phyloP scores from a whole-genome alignment of 176 grass and related monocot species.

The Avena eriantha region DNA sequence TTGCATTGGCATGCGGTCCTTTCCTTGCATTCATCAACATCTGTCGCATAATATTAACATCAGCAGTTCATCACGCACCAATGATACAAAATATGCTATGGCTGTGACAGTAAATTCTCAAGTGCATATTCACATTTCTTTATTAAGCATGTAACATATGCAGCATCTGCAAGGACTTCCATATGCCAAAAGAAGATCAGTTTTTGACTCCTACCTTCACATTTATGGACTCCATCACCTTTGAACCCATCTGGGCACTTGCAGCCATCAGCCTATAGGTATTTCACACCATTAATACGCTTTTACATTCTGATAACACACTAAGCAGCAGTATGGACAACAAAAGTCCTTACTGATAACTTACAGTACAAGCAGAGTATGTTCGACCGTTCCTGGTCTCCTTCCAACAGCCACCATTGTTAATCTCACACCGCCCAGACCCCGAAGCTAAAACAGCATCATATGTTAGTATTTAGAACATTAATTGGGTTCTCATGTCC shows the following conservation, averaged over 20 bases:
- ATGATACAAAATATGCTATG: background rate
- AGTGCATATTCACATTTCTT: constrained; percentile 11
- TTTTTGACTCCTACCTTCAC: constrained; percentile 67
- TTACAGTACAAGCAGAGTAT: constrained; percentile 85
- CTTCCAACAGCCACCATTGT: constrained; percentile 97
- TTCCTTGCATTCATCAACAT: constrained; percentile 97
- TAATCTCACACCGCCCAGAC: constrained; percentile 83
- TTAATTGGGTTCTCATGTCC: background rate
- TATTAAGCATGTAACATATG: background rate
- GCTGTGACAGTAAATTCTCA: background rate
- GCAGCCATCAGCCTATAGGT: constrained; percentile 79
- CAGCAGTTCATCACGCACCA: constrained; percentile 28
- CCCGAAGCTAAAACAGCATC: constrained; percentile 68
- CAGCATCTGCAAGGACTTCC: background rate
- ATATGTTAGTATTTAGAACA: background rate
- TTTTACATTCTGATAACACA: constrained; percentile 10
- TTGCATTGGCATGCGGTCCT: constrained; percentile 82
- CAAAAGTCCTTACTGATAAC: constrained; percentile 26
- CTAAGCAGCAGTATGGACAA: constrained; percentile 9
- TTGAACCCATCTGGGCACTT: constrained; percentile 86
- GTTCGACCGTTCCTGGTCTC: constrained; percentile 66
- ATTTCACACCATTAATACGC: constrained; percentile 14
- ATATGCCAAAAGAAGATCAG: background rate
- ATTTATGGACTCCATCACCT: constrained; percentile 78
- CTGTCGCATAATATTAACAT: constrained; percentile 51